Conservation (phyloP, 345 rosid genomes). For the Eucalyptus cloeziana region DNA sequence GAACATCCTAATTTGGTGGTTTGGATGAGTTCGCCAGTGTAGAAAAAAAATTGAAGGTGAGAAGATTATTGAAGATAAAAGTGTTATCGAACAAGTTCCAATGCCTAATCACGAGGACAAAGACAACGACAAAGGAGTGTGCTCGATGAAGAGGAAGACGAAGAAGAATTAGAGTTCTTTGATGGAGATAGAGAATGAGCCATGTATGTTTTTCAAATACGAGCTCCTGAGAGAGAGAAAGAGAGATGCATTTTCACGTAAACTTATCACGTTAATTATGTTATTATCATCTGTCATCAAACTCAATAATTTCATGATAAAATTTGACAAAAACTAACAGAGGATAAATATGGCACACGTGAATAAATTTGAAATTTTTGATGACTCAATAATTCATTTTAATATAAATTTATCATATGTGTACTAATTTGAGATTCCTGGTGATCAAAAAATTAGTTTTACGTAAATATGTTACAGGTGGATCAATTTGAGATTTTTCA, state of each 20-base stretch:
- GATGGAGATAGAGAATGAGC: no score
- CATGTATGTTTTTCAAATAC: no score
- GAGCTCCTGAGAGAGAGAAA: no score
- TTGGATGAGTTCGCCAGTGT: background rate
- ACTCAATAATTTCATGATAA: fast-evolving
- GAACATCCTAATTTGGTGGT: background rate
- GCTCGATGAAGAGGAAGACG: background rate
- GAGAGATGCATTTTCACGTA: background rate
- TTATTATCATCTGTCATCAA: no score
- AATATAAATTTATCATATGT: no score
- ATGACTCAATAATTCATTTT: no score
- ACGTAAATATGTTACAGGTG: fast-evolving
- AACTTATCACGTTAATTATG: no score
- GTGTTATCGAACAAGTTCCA: background rate
- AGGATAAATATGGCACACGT: fast-evolving
- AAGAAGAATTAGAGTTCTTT: background rate
- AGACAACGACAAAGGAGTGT: background rate
- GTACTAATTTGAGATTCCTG: fast-evolving
- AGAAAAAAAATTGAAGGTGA: background rate
- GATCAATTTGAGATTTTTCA: fast-evolving
- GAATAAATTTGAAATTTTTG: no score
- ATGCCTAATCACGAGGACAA: background rate
- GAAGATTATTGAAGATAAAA: background rate
- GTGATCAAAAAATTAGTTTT: background rate
- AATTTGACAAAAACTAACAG: fast-evolving